These are phyloP conservation scores for Nannochloropsis oceanica DNA, from an alignment of 108 stramenopile species.

Conservation along the genomic window DNA sequence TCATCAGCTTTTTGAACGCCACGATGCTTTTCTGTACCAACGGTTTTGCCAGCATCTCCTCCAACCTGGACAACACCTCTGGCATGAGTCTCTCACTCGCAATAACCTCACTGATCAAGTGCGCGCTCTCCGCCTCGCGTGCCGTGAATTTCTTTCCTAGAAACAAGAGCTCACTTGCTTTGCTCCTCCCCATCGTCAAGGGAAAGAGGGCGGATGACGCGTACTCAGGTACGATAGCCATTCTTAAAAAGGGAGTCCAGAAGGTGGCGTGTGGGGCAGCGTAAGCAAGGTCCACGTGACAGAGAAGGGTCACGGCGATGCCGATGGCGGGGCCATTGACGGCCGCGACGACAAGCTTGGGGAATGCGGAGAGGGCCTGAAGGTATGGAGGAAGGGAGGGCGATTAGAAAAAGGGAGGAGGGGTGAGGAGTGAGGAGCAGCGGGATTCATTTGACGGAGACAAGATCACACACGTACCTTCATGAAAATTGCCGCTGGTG, in stretches of 20 bases:
- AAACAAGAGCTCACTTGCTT: neutral
- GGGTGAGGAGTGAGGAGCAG: neutral
- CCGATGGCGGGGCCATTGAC: constrained; percentile 54
- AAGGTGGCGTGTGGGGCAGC: constrained; percentile 36
- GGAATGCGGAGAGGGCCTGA: constrained; percentile 35
- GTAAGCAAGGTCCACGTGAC: constrained; percentile 43
- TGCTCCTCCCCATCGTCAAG: neutral
- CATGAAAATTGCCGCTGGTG: constrained; percentile 38
- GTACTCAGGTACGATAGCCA: neutral
- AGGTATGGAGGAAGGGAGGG: neutral
- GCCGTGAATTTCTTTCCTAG: neutral
- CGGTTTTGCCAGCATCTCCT: neutral
- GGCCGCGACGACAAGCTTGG: constrained; percentile 43
- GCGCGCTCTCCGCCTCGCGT: neutral
- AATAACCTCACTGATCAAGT: neutral
- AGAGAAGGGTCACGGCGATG: constrained; percentile 41
- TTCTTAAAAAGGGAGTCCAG: constrained; percentile 43
- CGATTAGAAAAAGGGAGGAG: neutral
- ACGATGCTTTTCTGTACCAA: neutral
- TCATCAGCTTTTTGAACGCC: neutral
- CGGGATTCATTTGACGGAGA: neutral
- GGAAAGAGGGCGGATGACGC: neutral
- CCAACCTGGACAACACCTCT: neutral
- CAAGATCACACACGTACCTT: neutral
- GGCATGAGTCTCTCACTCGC: neutral